Evolutionary conservation across 306 rosid species (phyloP), one percentile per base, ranked within the genome.

Genomic region (Hylodesmum podocarpum): DNA sequence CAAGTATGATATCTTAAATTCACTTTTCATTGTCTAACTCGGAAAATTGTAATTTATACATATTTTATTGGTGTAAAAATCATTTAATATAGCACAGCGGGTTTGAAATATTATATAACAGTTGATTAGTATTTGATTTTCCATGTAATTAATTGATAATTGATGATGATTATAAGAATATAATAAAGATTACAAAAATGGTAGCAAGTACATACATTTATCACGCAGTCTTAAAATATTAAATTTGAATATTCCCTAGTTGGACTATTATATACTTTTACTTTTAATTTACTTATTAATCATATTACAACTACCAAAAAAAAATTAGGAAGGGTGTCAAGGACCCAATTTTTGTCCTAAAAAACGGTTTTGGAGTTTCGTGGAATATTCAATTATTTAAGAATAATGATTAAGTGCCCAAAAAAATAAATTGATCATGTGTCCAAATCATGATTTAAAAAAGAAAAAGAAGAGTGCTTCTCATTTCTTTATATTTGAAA

Each of bases 301-400:
- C 19, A 78, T 14, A 28, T 39, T 18, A 37, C 57, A 41, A 70
- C 77, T 22, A 10, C 50, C n/a, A 16, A 10, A 14, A 41, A 19
- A 14, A 16, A 76, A 65, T 2, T 14, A 66, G 28, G 8, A 3
- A 50, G 78, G 28, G 18, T 27, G 78, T 61, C 58, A 62, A 78
- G 21, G 82, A 25, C 3, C 27, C 16, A 33, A 3, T 6, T 44
- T 29, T 49, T 53, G 53, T 51, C 40, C 19, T 79, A 10, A 13
- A 46, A 39, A 53, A 31, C 31, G 41, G 59, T 50, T 25, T 72
- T 50, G 67, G 49, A 73, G 33, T 66, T 80, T 73, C 33, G 18
- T 29, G 63, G 27, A 62, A 74, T 44, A 62, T 62, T 36, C 40
- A 77, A 39, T 15, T 3, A 24, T n/a, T 64, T 53, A 25, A 22